phyloP scores from a whole-genome alignment of 2,329 filamentous ascomycete genomes.

The Botryotinia calthae region DNA sequence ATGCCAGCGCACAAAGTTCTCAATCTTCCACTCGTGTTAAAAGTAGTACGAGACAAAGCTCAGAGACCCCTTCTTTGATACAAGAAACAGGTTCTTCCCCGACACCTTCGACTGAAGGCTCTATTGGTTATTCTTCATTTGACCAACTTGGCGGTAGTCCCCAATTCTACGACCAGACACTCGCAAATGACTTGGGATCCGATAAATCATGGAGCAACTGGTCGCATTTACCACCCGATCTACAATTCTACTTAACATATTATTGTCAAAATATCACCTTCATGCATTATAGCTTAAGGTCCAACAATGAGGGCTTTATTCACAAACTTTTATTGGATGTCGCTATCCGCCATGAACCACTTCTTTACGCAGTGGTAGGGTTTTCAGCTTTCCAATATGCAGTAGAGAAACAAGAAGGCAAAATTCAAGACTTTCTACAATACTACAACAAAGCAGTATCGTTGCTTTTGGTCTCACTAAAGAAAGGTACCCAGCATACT shows the following conservation, averaged over 20 bases:
- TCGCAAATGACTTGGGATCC: constrained; percentile 34
- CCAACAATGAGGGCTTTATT: constrained; percentile 71
- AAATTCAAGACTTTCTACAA: constrained; percentile 76
- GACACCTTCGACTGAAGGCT: constrained; percentile 47
- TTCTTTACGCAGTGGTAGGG: constrained; percentile 82
- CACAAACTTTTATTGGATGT: constrained; percentile 66
- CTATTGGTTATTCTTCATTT: constrained; percentile 33
- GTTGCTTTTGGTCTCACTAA: constrained; percentile 68
- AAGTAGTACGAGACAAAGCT: constrained; percentile 45
- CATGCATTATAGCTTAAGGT: constrained; percentile 78
- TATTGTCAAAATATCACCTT: constrained; percentile 74
- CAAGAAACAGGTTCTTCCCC: constrained; percentile 53
- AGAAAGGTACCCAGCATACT: constrained; percentile 66
- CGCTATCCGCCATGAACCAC: constrained; percentile 73
- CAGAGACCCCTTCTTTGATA: constrained; percentile 54
- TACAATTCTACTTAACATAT: constrained; percentile 77
- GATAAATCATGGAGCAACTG: constrained; percentile 44
- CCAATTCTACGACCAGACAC: constrained; percentile 26
- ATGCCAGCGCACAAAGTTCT: constrained; percentile 30
- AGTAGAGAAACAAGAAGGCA: constrained; percentile 65
- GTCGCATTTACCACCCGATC: constrained; percentile 62
- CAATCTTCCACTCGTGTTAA: constrained; percentile 43
- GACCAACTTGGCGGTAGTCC: constrained; percentile 19
- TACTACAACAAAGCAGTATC: constrained; percentile 90
- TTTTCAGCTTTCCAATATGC: constrained; percentile 87